These are phyloP conservation scores for Neurospora intermedia DNA, from an alignment of 495 filamentous ascomycete species.

Conservation along the genomic window DNA sequence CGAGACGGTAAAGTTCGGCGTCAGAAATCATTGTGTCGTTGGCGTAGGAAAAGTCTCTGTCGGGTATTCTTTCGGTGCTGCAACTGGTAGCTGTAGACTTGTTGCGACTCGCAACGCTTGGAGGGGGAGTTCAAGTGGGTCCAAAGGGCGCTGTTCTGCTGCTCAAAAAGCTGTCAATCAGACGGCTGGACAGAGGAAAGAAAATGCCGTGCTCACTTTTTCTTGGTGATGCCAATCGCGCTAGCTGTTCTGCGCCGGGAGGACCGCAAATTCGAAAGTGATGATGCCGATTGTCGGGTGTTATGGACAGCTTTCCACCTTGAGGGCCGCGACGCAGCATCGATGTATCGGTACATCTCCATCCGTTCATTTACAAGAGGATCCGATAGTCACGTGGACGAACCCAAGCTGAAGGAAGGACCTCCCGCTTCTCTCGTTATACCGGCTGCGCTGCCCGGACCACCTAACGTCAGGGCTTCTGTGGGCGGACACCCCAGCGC, in stretches of 20 bases:
- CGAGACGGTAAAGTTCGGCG: slow-evolving; percentile 71
- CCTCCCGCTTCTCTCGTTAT: not conserved
- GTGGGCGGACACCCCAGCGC: not conserved
- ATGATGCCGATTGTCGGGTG: slow-evolving; percentile 5
- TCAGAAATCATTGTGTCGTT: slow-evolving; percentile 71
- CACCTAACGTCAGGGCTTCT: not conserved
- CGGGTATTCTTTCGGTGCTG: not conserved
- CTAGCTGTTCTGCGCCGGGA: not conserved
- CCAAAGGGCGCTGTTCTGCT: not conserved
- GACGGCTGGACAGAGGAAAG: not conserved
- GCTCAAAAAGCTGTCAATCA: not conserved
- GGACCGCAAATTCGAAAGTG: not conserved
- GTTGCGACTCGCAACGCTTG: not conserved
- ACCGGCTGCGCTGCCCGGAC: not conserved
- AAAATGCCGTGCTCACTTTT: not conserved
- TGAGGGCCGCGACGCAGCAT: not conserved
- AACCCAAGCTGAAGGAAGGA: not conserved
- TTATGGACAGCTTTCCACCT: slow-evolving; percentile 21
- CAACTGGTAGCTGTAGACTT: not conserved
- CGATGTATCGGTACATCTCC: slow-evolving; percentile 7
- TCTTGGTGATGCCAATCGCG: not conserved
- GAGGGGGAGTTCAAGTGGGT: not conserved
- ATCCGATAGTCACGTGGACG: slow-evolving; percentile 8
- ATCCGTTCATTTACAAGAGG: not conserved
- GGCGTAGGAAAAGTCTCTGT: not conserved